Evolutionary conservation across 768 basidiomycete genomes (phyloP).

Genomic region (Boletus sensibilis): DNA sequence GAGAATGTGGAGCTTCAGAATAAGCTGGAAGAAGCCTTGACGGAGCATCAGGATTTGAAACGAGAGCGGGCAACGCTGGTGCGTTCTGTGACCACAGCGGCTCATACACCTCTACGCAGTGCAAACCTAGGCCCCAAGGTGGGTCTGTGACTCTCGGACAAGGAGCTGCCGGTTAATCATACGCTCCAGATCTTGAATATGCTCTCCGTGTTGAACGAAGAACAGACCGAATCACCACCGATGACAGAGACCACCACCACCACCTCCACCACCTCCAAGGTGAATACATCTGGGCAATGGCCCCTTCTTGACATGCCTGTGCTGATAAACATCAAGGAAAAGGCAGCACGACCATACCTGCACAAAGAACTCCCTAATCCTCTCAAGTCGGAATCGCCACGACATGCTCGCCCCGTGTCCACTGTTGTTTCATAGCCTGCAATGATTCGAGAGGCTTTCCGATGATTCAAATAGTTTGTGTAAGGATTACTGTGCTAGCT

Average conservation of each 20-base stretch:
- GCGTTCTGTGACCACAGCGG: conserved; percentile 2
- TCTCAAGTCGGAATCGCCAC: conserved; percentile 7
- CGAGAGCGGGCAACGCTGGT: conserved; percentile 20
- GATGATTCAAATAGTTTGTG: background rate
- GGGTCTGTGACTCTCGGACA: background rate
- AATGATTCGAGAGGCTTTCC: background rate
- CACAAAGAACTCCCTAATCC: conserved; percentile 11
- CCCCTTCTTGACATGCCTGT: background rate
- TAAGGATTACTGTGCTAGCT: background rate
- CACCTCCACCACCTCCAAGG: background rate
- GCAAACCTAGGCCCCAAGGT: conserved; percentile 10
- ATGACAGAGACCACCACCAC: background rate
- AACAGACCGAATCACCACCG: background rate
- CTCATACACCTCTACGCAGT: background rate
- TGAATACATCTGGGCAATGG: background rate
- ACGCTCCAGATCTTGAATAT: conserved; percentile 3
- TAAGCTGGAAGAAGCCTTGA: conserved; percentile 18
- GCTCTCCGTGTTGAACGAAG: conserved; percentile 7
- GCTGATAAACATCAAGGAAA: conserved; percentile 14
- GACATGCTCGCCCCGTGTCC: background rate
- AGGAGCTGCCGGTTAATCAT: background rate
- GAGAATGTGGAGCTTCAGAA: conserved; percentile 23
- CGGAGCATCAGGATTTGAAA: conserved; percentile 22
- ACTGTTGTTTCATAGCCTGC: background rate
- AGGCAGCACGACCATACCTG: background rate